Evolutionary conservation across 148 eudicot species (phyloP), one percentile per base, ranked within the genome.

Genomic region (Rhododendron williamsianum): DNA sequence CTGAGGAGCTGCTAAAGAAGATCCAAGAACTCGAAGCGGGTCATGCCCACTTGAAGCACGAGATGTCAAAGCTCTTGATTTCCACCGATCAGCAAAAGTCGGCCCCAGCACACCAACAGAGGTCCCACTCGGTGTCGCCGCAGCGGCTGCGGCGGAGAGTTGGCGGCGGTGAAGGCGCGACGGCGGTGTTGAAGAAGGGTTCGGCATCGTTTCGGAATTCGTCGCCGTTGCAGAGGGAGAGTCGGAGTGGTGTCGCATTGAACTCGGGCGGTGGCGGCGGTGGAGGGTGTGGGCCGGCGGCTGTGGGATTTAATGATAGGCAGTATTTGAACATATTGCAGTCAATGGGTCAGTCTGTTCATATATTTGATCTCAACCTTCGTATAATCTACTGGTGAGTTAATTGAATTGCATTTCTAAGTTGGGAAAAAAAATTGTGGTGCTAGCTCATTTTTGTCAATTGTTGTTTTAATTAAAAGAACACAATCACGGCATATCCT

Each of bases 281-380:
- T 27, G 36, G 36, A 4, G 74, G 74, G 35, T 4, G 56, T 45
- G 88, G 86, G 84, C 86, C 87, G 72, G 23, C 72, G 74, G 87
- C 86, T n/a, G 89, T 89, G 82, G 87, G 89, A 86, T 89, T 95
- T 73, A 94, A 91, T 30, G 97, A 96, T 86, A 85, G 84, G 77
- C 96, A 96, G 91, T 95, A 90, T 89, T 87, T 96, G 93, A 94
- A 92, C 76, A 95, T 96, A 83, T 90, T 96, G 89, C 95, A 96
- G 88, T 92, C 94, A 15, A 95, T 96, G 97, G 99, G 99, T 49
- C 98, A 96, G 60, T 84, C 98, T 7, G 93, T 96, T 88, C 96
- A 96, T 92, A 96, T 96, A 48, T 82, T 93, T 82, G 93, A 93
- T 79, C 87, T 89, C n/a, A 77, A 90, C 84, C 54, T 87, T 81